Percentiles rank a stretch among this genome's conserved stretches.
phyloP scores from a whole-genome alignment of 129 eudicot genomes.

The Apium graveolens region DNA sequence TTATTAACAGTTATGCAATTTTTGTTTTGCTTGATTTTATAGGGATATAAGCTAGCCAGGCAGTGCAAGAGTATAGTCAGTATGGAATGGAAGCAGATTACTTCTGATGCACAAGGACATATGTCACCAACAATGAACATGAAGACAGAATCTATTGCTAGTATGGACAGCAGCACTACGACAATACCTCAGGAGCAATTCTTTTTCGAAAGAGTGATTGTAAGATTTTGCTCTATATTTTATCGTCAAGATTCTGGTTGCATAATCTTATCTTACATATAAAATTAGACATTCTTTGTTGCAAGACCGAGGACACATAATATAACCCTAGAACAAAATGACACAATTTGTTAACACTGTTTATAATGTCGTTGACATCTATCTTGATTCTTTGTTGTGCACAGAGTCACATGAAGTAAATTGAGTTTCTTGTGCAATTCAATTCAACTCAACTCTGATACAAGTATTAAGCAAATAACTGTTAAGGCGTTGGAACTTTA shows the following conservation, averaged over 20 bases:
- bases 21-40: conserved; percentile 11
- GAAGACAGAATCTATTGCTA: conserved; percentile 32
- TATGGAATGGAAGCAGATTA: conserved; percentile 67
- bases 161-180: conserved; percentile 15
- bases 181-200: conserved; percentile 18
- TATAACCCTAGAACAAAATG: not conserved
- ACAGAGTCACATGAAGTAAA: not conserved
- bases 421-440: not conserved
- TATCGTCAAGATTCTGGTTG: not conserved
- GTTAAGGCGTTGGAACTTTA: too few species aligned
- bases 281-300: not conserved
- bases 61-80: conserved; percentile 59
- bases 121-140: conserved; percentile 71
- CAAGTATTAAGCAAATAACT: not conserved
- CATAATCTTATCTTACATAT: not conserved
- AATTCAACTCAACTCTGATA: not conserved
- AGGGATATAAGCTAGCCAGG: conserved; percentile 80
- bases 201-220: conserved; percentile 52
- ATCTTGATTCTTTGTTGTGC: not conserved
- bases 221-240: conserved; percentile 25
- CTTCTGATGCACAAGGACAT: conserved; percentile 44
- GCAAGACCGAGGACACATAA: not conserved
- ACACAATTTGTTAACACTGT: not conserved
- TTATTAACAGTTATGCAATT: not conserved
- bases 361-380: not conserved